A percentile compares a stretch with the other conserved stretches of the same genome.
Evolutionary conservation across 2,329 filamentous ascomycete species (phyloP).

Genomic region (Thelonectria discophora): DNA sequence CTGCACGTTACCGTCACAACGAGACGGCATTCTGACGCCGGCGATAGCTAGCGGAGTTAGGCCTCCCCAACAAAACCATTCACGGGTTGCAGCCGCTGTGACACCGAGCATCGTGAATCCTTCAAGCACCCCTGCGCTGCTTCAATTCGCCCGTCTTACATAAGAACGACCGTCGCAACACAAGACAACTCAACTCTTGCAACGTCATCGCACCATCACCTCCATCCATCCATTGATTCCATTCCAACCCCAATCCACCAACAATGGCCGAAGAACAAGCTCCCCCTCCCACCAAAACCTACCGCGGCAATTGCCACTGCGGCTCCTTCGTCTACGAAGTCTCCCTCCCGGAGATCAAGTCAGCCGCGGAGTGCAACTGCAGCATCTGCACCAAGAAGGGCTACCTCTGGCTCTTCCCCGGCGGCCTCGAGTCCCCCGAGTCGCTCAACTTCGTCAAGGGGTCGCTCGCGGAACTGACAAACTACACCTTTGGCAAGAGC

Average conservation of each 20-base stretch:
- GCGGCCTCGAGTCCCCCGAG: slow-evolving; percentile 38
- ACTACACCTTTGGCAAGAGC: slow-evolving; percentile 55
- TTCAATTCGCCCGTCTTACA: neutral
- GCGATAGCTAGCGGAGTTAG: slow-evolving; percentile 2
- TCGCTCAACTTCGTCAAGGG: slow-evolving; percentile 59
- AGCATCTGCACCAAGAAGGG: slow-evolving; percentile 68
- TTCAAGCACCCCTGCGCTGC: neutral
- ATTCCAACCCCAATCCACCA: neutral
- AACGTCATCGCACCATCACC: neutral
- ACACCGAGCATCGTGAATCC: neutral
- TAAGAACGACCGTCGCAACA: neutral
- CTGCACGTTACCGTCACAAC: neutral
- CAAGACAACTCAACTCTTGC: neutral
- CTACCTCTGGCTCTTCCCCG: slow-evolving; percentile 51
- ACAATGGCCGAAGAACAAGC: slow-evolving; percentile 21
- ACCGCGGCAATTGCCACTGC: slow-evolving; percentile 68
- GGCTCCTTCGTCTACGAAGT: slow-evolving; percentile 61
- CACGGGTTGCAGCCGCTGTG: neutral
- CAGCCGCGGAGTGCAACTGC: slow-evolving; percentile 69
- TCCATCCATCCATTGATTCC: neutral
- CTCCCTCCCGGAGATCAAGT: slow-evolving; percentile 65
- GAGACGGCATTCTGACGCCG: neutral
- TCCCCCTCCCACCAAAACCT: slow-evolving; percentile 47
- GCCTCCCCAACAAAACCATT: neutral
- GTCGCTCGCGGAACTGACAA: slow-evolving; percentile 48